Percentiles rank a stretch among this genome's conserved stretches.
Conservation (phyloP, 139 green algal species). For the Chlamydomonas sp. region DNA sequence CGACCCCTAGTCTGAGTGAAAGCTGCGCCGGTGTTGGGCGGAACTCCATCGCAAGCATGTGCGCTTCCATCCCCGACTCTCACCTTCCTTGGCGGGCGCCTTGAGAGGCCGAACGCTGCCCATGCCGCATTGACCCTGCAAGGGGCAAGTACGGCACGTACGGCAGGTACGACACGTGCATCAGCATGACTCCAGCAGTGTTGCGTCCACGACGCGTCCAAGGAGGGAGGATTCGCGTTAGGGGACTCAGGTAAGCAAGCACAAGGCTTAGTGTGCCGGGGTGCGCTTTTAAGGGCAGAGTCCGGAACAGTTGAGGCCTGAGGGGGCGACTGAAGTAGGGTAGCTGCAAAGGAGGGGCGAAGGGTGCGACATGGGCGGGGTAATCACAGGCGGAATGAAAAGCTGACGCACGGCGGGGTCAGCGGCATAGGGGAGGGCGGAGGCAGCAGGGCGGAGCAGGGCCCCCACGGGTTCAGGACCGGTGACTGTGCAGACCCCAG, state of each 20-base stretch:
- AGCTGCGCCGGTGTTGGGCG: no score
- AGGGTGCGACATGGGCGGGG: no score
- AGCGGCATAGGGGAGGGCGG: no score
- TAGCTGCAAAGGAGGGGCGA: no score
- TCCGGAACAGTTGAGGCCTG: neutral
- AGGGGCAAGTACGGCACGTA: neutral
- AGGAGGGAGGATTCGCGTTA: neutral
- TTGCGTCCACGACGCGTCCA: neutral
- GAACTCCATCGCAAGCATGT: no score
- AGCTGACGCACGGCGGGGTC: no score
- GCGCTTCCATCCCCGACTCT: neutral
- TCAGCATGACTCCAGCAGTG: neutral
- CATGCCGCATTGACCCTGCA: conserved; percentile 31
- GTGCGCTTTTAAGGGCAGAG: neutral
- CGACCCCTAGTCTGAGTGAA: no score
- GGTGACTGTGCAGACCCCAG: no score
- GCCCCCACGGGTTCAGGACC: no score
- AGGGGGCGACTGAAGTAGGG: neutral
- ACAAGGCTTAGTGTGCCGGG: neutral
- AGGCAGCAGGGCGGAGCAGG: no score
- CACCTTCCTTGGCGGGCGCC: conserved; percentile 36
- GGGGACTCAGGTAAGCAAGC: no score
- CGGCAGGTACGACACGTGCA: neutral
- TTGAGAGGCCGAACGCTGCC: conserved; percentile 10
- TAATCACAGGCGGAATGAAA: no score